Conservation (phyloP, 129 eudicot genomes). For the Lactuca sativa region DNA sequence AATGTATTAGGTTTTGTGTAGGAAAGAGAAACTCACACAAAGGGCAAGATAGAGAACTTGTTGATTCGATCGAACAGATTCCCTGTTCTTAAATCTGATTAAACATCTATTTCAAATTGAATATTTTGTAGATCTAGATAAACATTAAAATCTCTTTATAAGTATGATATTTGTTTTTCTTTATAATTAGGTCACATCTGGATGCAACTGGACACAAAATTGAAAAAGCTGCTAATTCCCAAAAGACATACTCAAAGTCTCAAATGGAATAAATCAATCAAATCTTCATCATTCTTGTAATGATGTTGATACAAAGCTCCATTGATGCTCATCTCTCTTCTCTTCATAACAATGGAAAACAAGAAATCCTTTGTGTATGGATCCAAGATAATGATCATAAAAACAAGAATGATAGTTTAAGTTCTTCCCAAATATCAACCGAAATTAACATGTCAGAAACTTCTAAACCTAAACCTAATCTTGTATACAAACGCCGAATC, state of each 20-base stretch:
- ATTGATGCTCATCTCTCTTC: conserved; percentile 30
- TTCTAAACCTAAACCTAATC: conserved; percentile 43
- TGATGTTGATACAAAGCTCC: conserved; percentile 48
- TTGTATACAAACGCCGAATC: conserved; percentile 50
- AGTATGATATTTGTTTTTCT: background rate
- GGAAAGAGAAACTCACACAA: background rate
- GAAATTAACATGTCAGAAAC: conserved; percentile 36
- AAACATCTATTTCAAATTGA: background rate
- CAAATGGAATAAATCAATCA: conserved; percentile 1
- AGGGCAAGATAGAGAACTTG: background rate
- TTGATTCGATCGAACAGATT: background rate
- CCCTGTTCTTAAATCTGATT: background rate
- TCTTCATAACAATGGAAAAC: conserved; percentile 28
- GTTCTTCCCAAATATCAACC: conserved; percentile 45
- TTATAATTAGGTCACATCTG: conserved; percentile 26
- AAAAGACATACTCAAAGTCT: background rate
- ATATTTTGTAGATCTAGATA: too few species aligned
- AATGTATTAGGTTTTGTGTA: conserved; percentile 23
- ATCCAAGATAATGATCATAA: conserved; percentile 14
- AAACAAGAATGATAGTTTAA: conserved; percentile 16
- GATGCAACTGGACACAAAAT: conserved; percentile 2
- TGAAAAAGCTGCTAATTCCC: background rate
- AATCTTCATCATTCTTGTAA: conserved; percentile 16
- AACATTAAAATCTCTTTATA: background rate
- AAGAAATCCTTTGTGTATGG: conserved; percentile 39